These are phyloP conservation scores for Bruguiera parviflora DNA, from an alignment of 345 rosid genomes.

Conservation along the genomic window DNA sequence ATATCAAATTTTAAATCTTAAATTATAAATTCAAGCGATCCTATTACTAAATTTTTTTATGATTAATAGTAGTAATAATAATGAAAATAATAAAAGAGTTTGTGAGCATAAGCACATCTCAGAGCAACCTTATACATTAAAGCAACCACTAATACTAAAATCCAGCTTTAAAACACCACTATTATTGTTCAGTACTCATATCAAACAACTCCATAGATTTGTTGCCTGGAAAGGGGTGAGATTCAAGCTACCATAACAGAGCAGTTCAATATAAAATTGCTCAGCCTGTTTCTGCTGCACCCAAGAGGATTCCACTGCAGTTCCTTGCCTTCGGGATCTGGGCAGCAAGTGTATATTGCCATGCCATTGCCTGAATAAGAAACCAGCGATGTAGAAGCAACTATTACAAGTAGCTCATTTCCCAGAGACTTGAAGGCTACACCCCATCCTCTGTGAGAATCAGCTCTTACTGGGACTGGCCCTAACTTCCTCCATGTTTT, in stretches of 20 bases:
- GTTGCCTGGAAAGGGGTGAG: slow-evolving; percentile 4
- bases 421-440: slow-evolving; percentile 92
- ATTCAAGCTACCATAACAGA: slow-evolving; percentile 71
- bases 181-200: slow-evolving; percentile 11
- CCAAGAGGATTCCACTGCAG: slow-evolving; percentile 63
- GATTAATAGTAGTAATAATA: too few relatives aligned
- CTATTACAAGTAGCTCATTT: slow-evolving; percentile 71
- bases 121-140: background rate
- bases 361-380: slow-evolving; percentile 40
- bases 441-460: slow-evolving; percentile 75
- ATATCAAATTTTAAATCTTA: too few relatives aligned
- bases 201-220: slow-evolving; percentile 7
- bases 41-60: too few relatives aligned
- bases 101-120: background rate
- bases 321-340: slow-evolving; percentile 31
- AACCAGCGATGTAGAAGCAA: slow-evolving; percentile 41
- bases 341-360: slow-evolving; percentile 74
- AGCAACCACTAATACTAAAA: background rate
- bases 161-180: slow-evolving; percentile 8
- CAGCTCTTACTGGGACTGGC: slow-evolving; percentile 70
- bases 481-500: slow-evolving; percentile 77
- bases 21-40: too few relatives aligned
- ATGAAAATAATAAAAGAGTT: too few relatives aligned
- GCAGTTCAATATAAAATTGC: slow-evolving; percentile 75
- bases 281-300: slow-evolving; percentile 47